These are phyloP conservation scores for Ramalina intermedia DNA, from an alignment of 495 filamentous ascomycete species.

Conservation along the genomic window DNA sequence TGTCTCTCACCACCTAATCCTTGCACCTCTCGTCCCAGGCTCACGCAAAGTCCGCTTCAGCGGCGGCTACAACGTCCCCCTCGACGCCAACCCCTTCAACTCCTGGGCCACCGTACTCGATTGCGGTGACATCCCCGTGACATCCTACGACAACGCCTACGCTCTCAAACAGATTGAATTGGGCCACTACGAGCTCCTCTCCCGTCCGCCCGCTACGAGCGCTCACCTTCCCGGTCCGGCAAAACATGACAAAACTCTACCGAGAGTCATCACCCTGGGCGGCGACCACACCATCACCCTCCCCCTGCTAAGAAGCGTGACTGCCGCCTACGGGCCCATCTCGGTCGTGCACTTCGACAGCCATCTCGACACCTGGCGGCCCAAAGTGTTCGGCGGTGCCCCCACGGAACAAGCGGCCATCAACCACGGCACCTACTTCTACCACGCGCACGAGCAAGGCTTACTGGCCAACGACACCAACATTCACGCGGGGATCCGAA, in stretches of 20 bases:
- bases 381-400: conserved; percentile 56
- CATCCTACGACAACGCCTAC: conserved; percentile 58
- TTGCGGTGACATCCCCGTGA: conserved; percentile 64
- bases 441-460: conserved; percentile 52
- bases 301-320: conserved; percentile 48
- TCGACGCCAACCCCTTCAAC: conserved; percentile 46
- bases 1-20: conserved; percentile 12
- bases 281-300: conserved; percentile 52
- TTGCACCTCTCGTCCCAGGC: conserved; percentile 20
- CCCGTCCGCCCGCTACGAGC: conserved; percentile 34
- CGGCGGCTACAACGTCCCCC: conserved; percentile 49
- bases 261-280: conserved; percentile 53
- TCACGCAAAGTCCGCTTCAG: conserved; percentile 40
- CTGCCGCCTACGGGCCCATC: conserved; percentile 49
- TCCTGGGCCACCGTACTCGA: conserved; percentile 55
- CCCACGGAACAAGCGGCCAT: conserved; percentile 50
- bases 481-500: conserved; percentile 79
- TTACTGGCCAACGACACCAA: conserved; percentile 66
- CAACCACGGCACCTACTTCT: conserved; percentile 81
- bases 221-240: conserved; percentile 34
- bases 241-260: conserved; percentile 40
- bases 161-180: conserved; percentile 63
- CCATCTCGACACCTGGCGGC: conserved; percentile 54
- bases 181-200: conserved; percentile 39
- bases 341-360: conserved; percentile 62